These are phyloP conservation scores for Hypoxylon sp. DNA, from an alignment of 2,329 filamentous ascomycete genomes.

Conservation along the genomic window DNA sequence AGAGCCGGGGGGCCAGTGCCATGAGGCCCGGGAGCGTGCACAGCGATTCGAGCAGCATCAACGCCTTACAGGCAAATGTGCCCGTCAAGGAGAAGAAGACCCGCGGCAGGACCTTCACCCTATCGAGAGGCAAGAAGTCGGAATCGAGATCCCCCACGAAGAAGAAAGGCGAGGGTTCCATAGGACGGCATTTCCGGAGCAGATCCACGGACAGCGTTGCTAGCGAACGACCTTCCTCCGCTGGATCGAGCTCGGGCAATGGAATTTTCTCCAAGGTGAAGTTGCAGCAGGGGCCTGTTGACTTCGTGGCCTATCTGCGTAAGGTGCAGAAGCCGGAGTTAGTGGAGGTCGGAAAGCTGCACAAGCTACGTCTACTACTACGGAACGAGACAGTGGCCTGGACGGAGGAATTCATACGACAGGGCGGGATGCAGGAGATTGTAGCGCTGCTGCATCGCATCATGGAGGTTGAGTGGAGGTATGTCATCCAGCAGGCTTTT, in stretches of 20 bases:
- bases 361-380: conserved; percentile 90
- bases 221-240: conserved; percentile 70
- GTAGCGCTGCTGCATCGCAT: conserved; percentile 90
- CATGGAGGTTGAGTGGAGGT: conserved; percentile 97
- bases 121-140: conserved; percentile 73
- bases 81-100: conserved; percentile 69
- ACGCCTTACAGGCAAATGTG: conserved; percentile 55
- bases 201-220: conserved; percentile 81
- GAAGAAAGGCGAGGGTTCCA: conserved; percentile 77
- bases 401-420: conserved; percentile 92
- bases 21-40: conserved; percentile 62
- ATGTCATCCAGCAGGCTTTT: conserved; percentile 55
- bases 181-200: conserved; percentile 76
- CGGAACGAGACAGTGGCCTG: conserved; percentile 96
- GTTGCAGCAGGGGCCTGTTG: conserved; percentile 79
- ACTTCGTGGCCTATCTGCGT: conserved; percentile 88
- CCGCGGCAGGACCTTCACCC: conserved; percentile 83
- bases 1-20: conserved; percentile 69
- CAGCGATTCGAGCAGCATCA: conserved; percentile 60
- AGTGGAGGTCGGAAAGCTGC: conserved; percentile 93
- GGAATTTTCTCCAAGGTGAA: conserved; percentile 78
- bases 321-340: conserved; percentile 85
- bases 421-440: conserved; percentile 93
- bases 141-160: conserved; percentile 80
- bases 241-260: conserved; percentile 69